A percentile compares a stretch with the other conserved stretches of the same genome.
Evolutionary conservation across 1,284 basidiomycete genomes (phyloP).

Genomic region (Takashimella koratensis): DNA sequence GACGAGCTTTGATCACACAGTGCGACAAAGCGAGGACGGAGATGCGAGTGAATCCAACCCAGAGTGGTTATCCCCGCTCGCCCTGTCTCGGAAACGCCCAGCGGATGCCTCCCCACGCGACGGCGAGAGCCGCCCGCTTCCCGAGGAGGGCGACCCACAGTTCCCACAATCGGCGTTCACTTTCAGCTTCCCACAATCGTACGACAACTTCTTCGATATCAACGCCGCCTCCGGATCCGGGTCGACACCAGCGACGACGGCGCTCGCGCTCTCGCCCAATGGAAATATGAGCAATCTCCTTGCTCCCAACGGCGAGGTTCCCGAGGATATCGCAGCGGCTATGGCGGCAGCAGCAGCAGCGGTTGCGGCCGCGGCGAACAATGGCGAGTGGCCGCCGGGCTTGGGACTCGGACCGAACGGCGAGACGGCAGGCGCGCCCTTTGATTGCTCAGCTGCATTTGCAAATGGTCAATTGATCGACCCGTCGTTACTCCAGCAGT

Average conservation of each 20-base stretch:
- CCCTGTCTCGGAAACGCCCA: conserved; percentile 33
- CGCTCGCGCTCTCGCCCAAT: conserved; percentile 5
- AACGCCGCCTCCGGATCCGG: conserved; percentile 21
- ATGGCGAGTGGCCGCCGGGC: not conserved
- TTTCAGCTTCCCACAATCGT: conserved; percentile 56
- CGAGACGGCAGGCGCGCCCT: not conserved
- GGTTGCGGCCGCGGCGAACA: not conserved
- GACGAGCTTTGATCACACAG: conserved; percentile 87
- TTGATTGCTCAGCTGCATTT: not conserved
- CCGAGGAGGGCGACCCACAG: conserved; percentile 24
- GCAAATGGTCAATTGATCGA: not conserved
- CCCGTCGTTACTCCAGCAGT: conserved; percentile 2
- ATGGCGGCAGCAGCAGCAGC: not conserved
- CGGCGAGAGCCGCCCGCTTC: conserved; percentile 27
- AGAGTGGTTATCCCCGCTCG: not conserved
- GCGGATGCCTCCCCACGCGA: conserved; percentile 43
- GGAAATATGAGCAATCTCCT: not conserved
- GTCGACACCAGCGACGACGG: conserved; percentile 19
- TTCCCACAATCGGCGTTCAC: conserved; percentile 74
- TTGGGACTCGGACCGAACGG: not conserved
- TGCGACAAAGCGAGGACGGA: conserved; percentile 46
- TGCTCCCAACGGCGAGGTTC: not conserved
- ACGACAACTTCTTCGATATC: conserved; percentile 66
- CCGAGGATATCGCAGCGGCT: not conserved
- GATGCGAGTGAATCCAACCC: conserved; percentile 7